Conservation (phyloP, 805 yeast genomes). For the Starmerella apicola region DNA sequence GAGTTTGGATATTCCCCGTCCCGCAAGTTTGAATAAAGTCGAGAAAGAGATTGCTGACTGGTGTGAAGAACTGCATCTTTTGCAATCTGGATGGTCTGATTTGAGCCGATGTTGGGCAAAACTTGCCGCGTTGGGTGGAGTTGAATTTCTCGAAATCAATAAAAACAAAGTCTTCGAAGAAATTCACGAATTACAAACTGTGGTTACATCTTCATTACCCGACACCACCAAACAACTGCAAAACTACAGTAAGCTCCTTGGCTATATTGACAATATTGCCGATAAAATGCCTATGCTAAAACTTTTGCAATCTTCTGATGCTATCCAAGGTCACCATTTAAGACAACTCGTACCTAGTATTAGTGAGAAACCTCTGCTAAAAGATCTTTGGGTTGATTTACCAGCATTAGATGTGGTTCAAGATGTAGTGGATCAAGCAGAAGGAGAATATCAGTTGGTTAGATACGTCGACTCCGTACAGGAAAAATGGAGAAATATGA, state of each 20-base stretch:
- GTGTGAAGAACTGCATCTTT: neutral
- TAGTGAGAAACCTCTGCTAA: constrained; percentile 32
- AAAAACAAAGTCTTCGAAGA: neutral
- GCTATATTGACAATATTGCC: neutral
- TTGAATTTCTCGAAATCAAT: neutral
- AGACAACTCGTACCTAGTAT: constrained; percentile 24
- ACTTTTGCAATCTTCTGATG: constrained; percentile 34
- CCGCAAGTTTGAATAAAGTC: neutral
- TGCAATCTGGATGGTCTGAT: constrained; percentile 3
- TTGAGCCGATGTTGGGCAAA: neutral
- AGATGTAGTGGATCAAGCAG: constrained; percentile 47
- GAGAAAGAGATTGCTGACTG: neutral
- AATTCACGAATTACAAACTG: neutral
- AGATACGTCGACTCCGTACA: constrained; percentile 41
- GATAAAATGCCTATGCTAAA: constrained; percentile 23
- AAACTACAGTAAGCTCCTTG: neutral
- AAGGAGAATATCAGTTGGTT: constrained; percentile 57
- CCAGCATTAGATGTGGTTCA: constrained; percentile 39
- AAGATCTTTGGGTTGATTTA: constrained; percentile 42
- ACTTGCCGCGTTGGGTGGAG: neutral
- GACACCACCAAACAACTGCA: constrained; percentile 1
- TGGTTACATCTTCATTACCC: constrained; percentile 1
- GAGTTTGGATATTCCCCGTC: neutral
- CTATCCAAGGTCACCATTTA: constrained; percentile 62
- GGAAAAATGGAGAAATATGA: constrained; percentile 41